Conservation (phyloP, 192 early-diverging fungal species). For the Gonapodya prolifera region DNA sequence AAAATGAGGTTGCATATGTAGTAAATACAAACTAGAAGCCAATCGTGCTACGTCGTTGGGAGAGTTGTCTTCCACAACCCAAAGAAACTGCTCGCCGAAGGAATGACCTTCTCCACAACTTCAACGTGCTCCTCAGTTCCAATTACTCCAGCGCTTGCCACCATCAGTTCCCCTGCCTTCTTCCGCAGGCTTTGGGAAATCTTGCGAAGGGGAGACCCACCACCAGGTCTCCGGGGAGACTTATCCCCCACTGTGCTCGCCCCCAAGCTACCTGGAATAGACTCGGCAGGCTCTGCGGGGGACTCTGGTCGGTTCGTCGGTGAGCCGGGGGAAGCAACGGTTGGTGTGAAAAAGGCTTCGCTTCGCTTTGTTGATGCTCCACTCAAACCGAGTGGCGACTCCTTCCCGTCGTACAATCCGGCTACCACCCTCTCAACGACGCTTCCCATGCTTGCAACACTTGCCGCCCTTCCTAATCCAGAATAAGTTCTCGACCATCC, state of each 20-base stretch:
- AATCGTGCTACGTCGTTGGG: too few species aligned
- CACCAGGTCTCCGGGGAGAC: not conserved
- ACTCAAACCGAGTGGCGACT: not conserved
- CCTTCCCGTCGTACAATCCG: not conserved
- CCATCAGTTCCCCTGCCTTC: not conserved
- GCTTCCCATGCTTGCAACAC: not conserved
- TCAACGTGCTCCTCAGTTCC: not conserved
- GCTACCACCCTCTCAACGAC: not conserved
- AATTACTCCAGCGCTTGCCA: not conserved
- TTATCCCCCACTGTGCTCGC: not conserved
- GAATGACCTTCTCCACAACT: not conserved
- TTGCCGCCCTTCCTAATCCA: not conserved
- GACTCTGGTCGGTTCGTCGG: not conserved
- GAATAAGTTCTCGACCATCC: not conserved
- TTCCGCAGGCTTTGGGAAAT: not conserved
- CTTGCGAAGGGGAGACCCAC: not conserved
- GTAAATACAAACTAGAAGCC: too few species aligned
- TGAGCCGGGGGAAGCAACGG: not conserved
- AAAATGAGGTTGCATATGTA: too few species aligned
- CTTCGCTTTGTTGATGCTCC: not conserved
- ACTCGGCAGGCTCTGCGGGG: not conserved
- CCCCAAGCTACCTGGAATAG: not conserved
- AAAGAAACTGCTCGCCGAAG: not conserved
- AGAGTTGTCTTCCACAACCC: not conserved
- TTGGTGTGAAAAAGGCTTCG: not conserved